These are phyloP conservation scores for Setomelanomma holmii DNA, from an alignment of 2,329 filamentous ascomycete genomes.

Conservation along the genomic window DNA sequence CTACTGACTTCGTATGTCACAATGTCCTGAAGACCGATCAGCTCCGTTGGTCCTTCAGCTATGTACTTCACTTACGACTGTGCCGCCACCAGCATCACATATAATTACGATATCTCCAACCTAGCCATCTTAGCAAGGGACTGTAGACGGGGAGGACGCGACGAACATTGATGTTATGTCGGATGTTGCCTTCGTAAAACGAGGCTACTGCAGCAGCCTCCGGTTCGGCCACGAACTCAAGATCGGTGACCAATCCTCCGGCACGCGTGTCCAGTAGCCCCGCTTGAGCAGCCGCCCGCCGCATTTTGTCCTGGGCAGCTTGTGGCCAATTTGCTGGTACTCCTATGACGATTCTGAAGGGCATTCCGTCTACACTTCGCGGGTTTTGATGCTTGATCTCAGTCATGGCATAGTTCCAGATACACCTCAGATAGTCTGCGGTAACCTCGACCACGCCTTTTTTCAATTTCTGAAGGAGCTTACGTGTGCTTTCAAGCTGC, in stretches of 20 bases:
- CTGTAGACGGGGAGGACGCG: too few species aligned
- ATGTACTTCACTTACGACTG: constrained; percentile 4
- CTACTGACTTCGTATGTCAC: constrained; percentile 7
- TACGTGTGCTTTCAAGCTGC: neutral
- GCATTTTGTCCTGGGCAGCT: constrained; percentile 7
- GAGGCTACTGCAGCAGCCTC: constrained; percentile 6
- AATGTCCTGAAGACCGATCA: constrained; percentile 5
- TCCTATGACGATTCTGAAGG: constrained; percentile 11
- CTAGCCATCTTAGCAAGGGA: too few species aligned
- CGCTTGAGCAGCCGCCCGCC: neutral
- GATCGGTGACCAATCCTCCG: neutral
- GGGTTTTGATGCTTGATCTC: constrained; percentile 2
- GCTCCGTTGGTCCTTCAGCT: neutral
- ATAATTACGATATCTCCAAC: constrained; percentile 5
- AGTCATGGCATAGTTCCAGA: constrained; percentile 11
- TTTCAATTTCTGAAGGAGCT: constrained; percentile 1
- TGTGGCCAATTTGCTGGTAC: constrained; percentile 14
- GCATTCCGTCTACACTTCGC: constrained; percentile 1
- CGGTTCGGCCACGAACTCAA: constrained; percentile 8
- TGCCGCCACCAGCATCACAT: constrained; percentile 11
- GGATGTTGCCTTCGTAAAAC: constrained; percentile 5
- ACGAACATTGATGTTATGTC: neutral
- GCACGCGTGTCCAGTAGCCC: neutral
- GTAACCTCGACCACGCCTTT: constrained; percentile 8
- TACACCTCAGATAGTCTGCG: constrained; percentile 7